Percentiles rank a stretch among this genome's conserved stretches.
Conservation (phyloP, 192 early-diverging fungal species). For the Linnemannia elongata region DNA sequence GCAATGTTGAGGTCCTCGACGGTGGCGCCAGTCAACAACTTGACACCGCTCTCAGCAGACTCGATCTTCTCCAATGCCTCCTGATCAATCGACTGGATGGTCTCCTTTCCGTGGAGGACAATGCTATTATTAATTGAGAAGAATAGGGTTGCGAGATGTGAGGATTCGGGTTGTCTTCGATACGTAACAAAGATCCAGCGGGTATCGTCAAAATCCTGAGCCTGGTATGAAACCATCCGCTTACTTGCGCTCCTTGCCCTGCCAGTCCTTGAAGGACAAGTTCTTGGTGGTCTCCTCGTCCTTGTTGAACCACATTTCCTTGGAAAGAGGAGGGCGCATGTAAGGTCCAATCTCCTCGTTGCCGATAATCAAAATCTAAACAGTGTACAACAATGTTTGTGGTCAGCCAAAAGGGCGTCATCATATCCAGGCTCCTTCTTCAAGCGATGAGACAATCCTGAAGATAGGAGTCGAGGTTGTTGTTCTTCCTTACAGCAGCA, state of each 20-base stretch:
- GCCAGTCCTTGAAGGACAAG: conserved; percentile 71
- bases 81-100: conserved; percentile 56
- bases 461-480: background rate
- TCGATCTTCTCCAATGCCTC: conserved; percentile 58
- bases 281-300: conserved; percentile 48
- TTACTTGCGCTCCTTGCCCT: conserved; percentile 67
- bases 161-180: background rate
- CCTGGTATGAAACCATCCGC: background rate
- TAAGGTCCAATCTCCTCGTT: conserved; percentile 69
- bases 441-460: background rate
- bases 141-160: background rate
- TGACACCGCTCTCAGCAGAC: conserved; percentile 57
- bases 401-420: background rate
- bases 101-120: conserved; percentile 58
- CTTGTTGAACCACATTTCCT: conserved; percentile 76
- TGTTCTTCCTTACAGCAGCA: conserved; percentile 62
- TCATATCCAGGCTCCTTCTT: too few relatives aligned
- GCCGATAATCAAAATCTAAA: conserved; percentile 68
- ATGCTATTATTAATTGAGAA: conserved; percentile 32
- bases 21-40: conserved; percentile 61
- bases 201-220: too few relatives aligned
- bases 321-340: conserved; percentile 75
- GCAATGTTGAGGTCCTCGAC: conserved; percentile 65
- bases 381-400: background rate
- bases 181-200: too few relatives aligned